Base-by-base conservation (phyloP, 306 rosid species). In the Inga laurina region DNA sequence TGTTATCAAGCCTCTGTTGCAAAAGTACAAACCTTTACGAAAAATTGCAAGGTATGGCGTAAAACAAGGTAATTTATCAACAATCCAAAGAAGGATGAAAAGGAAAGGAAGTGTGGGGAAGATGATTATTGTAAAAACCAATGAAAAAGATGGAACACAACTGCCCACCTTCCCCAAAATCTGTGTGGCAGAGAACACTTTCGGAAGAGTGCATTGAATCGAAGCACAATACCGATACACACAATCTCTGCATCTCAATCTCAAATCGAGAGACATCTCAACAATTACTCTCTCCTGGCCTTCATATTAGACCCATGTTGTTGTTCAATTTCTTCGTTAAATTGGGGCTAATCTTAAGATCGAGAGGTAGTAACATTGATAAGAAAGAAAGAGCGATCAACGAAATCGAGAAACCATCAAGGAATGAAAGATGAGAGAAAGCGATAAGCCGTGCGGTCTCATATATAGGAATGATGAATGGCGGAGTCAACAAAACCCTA, bases 181-280 rank as follows among this genome's bases (percentile, higher is more conserved):
- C 8, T 0, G 82, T 90, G 6, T 92, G 16, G 94, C 94, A 88
- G 93, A 85, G 88, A 91, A 92, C 73, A 76, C 94, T 91, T 92
- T 92, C 97, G 93, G 97, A 86, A 86, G 85, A 79, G 87, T 84
- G 93, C 97, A 89, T 21, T 77, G 66, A 41, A 44, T 78, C 2
- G 4, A 9, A 78, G 93, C 94, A 88, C 87, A 78, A 86, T 59
- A 91, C 97, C 94, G 93, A 92, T 92, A 92, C 94, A 92, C 97
- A 92, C 94, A 68, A 92, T 92, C 91, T 84, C 93, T 82, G 97
- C 97, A 18, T 10, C 71, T 14, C 4, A 65, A 65, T 6, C 21
- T 10, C 37, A 27, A 62, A 3, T 62, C 35, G 8, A 24, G 16
- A 24, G 5, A 24, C 35, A 62, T 62, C 65, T 9, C 3, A 32